Conservation (phyloP, 164 flowering plant species). For the Echeveria elegans region DNA sequence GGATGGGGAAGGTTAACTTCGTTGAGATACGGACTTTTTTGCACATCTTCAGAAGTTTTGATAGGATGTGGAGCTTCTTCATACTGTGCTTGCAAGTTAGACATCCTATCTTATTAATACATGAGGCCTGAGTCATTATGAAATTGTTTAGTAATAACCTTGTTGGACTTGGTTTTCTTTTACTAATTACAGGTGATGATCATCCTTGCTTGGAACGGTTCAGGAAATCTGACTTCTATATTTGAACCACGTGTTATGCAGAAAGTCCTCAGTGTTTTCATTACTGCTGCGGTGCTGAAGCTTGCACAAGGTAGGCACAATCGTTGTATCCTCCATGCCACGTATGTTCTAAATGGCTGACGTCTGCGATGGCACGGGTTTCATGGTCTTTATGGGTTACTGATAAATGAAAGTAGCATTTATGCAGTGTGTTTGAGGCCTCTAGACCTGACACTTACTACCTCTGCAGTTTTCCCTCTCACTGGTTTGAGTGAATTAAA, state of each 20-base stretch:
- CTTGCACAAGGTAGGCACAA: slow-evolving; percentile 60
- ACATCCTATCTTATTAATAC: not conserved
- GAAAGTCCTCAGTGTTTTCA: slow-evolving; percentile 72
- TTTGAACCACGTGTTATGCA: slow-evolving; percentile 60
- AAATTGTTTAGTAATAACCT: slow-evolving; percentile 11
- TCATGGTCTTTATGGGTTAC: not conserved
- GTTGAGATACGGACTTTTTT: slow-evolving; percentile 87
- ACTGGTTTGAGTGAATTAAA: not conserved
- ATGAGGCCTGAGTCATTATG: not conserved
- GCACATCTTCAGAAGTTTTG: slow-evolving; percentile 89
- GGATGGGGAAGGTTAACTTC: slow-evolving; percentile 88
- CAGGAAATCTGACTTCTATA: slow-evolving; percentile 44
- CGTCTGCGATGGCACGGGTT: not conserved
- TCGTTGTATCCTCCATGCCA: not conserved
- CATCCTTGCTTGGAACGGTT: slow-evolving; percentile 85
- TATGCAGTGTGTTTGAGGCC: not conserved
- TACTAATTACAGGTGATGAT: slow-evolving; percentile 63
- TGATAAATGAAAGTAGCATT: not conserved
- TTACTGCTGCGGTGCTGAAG: slow-evolving; percentile 88
- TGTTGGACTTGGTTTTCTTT: not conserved
- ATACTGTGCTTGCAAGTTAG: slow-evolving; percentile 65
- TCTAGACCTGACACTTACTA: not conserved
- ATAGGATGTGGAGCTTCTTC: slow-evolving; percentile 88
- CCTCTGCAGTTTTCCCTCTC: not conserved
- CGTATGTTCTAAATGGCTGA: not conserved